These are phyloP conservation scores for Sphagnurus paluster DNA, from an alignment of 1,284 basidiomycete genomes.

Conservation along the genomic window DNA sequence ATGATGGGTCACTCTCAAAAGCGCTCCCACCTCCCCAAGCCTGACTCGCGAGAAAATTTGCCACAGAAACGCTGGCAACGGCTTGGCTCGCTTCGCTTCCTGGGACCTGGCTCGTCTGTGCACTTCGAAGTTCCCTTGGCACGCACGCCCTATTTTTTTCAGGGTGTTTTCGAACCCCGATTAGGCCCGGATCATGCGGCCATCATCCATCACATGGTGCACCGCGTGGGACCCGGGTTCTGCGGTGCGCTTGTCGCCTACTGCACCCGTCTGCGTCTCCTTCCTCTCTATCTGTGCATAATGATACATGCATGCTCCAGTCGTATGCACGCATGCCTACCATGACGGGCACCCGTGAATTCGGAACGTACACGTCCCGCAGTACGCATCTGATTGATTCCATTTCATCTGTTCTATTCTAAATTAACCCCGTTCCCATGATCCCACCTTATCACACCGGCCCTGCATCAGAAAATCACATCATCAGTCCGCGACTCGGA, in stretches of 20 bases:
- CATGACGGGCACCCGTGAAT: neutral
- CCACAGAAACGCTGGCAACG: neutral
- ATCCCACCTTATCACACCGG: slow-evolving; percentile 1
- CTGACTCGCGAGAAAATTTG: neutral
- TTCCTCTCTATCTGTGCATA: neutral
- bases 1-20: slow-evolving; percentile 22
- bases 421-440: neutral
- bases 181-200: slow-evolving; percentile 26
- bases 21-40: slow-evolving; percentile 8
- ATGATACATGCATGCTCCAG: neutral
- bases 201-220: slow-evolving; percentile 14
- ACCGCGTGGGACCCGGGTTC: too few relatives aligned
- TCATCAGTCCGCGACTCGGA: too few relatives aligned
- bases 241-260: neutral
- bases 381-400: neutral
- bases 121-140: slow-evolving; percentile 1
- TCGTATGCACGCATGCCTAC: neutral
- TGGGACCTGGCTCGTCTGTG: neutral
- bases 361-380: neutral
- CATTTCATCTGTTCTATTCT: neutral
- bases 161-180: slow-evolving; percentile 21
- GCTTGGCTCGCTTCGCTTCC: neutral
- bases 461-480: too few relatives aligned
- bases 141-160: slow-evolving; percentile 21
- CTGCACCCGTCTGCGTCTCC: neutral